Conservation (phyloP, 805 yeast genomes). For the Cyberlindnera mississippiensis region DNA sequence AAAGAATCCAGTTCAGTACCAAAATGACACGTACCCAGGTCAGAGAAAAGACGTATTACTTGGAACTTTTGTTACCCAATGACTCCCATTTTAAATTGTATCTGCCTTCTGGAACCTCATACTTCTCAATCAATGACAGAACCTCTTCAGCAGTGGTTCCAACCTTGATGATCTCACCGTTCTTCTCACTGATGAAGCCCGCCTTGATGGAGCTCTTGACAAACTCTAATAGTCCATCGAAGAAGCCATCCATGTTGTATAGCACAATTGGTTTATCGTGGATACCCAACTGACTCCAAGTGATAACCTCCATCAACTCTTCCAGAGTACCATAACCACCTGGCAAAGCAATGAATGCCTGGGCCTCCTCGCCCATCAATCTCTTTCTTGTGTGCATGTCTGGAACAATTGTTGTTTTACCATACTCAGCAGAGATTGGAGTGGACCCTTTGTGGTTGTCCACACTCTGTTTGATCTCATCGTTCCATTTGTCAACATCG, state of each 20-base stretch:
- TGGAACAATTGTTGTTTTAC: conserved; percentile 73
- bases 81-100: conserved; percentile 67
- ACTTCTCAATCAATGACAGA: conserved; percentile 53
- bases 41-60: no score
- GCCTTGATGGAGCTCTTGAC: conserved; percentile 52
- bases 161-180: conserved; percentile 64
- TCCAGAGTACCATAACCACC: conserved; percentile 92
- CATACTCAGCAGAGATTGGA: conserved; percentile 55
- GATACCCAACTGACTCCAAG: conserved; percentile 88
- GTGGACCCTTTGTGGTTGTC: conserved; percentile 64
- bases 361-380: conserved; percentile 82
- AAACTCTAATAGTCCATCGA: conserved; percentile 62
- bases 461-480: conserved; percentile 45
- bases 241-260: conserved; percentile 77
- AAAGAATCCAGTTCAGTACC: no score
- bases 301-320: conserved; percentile 84
- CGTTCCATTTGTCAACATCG: conserved; percentile 40
- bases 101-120: conserved; percentile 66
- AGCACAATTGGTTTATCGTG: conserved; percentile 78
- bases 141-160: conserved; percentile 71
- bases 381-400: conserved; percentile 91
- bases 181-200: conserved; percentile 66
- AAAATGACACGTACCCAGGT: no score
- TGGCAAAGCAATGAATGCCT: conserved; percentile 84
- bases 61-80: conserved; percentile 17